Evolutionary conservation across 2,329 filamentous ascomycete species (phyloP).

Genomic region (Cladosporium sp.): DNA sequence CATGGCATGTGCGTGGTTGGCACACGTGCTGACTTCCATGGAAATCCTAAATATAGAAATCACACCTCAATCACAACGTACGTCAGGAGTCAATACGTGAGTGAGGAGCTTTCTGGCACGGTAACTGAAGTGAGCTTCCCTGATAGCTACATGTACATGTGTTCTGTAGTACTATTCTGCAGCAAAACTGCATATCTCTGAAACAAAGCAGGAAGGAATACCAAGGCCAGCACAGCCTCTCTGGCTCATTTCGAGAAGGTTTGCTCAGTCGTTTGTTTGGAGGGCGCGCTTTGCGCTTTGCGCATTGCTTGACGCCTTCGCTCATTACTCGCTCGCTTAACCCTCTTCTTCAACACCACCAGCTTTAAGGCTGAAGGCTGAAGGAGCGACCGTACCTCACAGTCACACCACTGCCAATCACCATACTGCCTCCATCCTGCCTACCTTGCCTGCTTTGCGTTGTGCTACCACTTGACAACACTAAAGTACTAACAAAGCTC

Average conservation of each 20-base stretch:
- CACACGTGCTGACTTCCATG: background rate
- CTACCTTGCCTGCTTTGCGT: background rate
- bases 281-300: background rate
- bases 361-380: background rate
- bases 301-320: too few relatives aligned
- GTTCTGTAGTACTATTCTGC: background rate
- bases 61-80: background rate
- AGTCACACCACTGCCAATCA: background rate
- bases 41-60: background rate
- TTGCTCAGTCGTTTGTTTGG: constrained; percentile 13
- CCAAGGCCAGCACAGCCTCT: constrained; percentile 6
- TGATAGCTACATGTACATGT: background rate
- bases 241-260: constrained; percentile 14
- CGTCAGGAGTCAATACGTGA: background rate
- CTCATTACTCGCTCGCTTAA: background rate
- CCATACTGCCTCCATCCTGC: background rate
- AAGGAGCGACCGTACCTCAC: background rate
- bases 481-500: background rate
- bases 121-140: background rate
- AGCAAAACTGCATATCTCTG: background rate
- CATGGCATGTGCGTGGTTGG: background rate
- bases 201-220: background rate
- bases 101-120: background rate
- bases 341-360: background rate
- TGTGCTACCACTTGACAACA: background rate